These are phyloP conservation scores for Botryotinia globosa DNA, from an alignment of 2,329 filamentous ascomycete species.

Conservation along the genomic window DNA sequence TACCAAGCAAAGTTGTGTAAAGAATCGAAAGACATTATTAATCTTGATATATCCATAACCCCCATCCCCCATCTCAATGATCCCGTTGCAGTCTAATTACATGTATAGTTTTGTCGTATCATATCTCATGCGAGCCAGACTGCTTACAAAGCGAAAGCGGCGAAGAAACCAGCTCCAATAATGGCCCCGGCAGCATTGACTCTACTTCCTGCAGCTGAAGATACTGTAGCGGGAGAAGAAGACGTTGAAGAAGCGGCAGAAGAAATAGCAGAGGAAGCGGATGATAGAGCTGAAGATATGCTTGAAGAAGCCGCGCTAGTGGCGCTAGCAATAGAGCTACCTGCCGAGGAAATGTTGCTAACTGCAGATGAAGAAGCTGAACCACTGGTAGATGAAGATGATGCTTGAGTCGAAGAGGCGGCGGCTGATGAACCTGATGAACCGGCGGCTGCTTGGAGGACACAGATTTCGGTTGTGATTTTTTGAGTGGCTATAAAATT, in stretches of 20 bases:
- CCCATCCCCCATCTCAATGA: not conserved
- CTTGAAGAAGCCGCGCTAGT: not conserved
- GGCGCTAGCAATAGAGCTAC: slow-evolving; percentile 1
- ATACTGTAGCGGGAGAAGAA: slow-evolving; percentile 5
- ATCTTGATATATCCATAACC: not conserved
- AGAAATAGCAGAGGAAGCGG: not conserved
- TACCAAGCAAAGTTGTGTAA: not conserved
- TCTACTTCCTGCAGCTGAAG: slow-evolving; percentile 16
- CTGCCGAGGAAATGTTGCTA: not conserved
- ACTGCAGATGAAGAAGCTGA: not conserved
- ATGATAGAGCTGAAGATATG: not conserved
- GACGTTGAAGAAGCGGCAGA: not conserved
- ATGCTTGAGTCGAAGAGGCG: slow-evolving; percentile 4
- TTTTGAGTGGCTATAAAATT: not conserved
- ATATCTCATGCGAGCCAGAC: not conserved
- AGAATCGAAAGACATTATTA: slow-evolving; percentile 6
- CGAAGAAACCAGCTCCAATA: slow-evolving; percentile 27
- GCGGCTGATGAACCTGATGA: not conserved
- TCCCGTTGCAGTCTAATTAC: not conserved
- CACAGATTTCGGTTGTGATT: slow-evolving; percentile 8
- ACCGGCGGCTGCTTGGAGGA: not conserved
- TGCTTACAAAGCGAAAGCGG: slow-evolving; percentile 29
- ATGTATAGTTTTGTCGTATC: not conserved
- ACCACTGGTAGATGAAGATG: slow-evolving; percentile 12
- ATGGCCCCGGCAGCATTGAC: slow-evolving; percentile 21